Evolutionary conservation across 2,329 filamentous ascomycete species (phyloP).

Genomic region (Exophiala lecanii-corni): DNA sequence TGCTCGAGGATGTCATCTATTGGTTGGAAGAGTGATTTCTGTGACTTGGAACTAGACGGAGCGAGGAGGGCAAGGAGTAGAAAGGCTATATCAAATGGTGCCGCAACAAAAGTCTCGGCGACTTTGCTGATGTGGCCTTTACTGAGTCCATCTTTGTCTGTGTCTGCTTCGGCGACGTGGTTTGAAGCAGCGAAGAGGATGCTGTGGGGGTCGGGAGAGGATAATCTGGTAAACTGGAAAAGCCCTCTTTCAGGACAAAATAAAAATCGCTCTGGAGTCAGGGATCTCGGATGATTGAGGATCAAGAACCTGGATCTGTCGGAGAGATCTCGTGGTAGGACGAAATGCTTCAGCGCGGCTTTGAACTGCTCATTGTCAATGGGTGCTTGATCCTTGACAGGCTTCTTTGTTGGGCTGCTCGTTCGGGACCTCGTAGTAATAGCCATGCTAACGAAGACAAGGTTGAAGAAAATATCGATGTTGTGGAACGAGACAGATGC

Average conservation of each 20-base stretch:
- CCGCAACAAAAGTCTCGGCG: constrained; percentile 77
- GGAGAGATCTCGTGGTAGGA: constrained; percentile 52
- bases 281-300: constrained; percentile 51
- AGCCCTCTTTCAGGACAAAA: constrained; percentile 56
- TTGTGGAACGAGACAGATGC: too few relatives aligned
- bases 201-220: constrained; percentile 49
- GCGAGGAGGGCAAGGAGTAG: constrained; percentile 69
- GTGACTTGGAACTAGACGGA: constrained; percentile 40
- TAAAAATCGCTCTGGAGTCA: constrained; percentile 48
- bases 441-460: constrained; percentile 19
- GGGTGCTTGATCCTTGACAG: constrained; percentile 1
- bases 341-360: constrained; percentile 46
- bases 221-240: constrained; percentile 57
- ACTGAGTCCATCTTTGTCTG: constrained; percentile 7
- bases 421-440: constrained; percentile 20
- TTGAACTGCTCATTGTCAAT: constrained; percentile 30
- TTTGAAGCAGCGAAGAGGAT: constrained; percentile 45
- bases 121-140: constrained; percentile 57
- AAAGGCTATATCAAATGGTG: constrained; percentile 78
- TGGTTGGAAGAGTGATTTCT: constrained; percentile 43
- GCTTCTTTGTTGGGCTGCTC: constrained; percentile 22
- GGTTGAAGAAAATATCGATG: too few relatives aligned
- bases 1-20: constrained; percentile 47
- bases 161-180: constrained; percentile 14
- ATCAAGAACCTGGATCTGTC: constrained; percentile 52